phyloP scores from a whole-genome alignment of 192 early-diverging fungal genomes.

The Rhizophagus clarus region DNA sequence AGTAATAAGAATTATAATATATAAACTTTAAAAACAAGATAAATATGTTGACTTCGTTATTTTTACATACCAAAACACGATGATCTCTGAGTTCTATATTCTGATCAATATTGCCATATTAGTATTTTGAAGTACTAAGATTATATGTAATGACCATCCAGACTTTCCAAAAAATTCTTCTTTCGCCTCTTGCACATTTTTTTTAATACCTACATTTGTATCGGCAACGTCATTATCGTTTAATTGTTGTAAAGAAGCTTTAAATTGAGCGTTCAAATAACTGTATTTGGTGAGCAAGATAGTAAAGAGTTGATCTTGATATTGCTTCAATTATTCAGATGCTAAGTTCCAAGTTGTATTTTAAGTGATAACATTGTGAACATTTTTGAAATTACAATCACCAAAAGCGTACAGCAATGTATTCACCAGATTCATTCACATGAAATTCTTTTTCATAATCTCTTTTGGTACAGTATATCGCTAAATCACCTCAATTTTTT shows the following conservation, averaged over 20 bases:
- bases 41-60: not conserved
- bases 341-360: not conserved
- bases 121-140: not conserved
- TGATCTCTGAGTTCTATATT: not conserved
- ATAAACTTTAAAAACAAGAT: not conserved
- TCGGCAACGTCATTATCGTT: not conserved
- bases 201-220: not conserved
- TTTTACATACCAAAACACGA: not conserved
- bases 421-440: not conserved
- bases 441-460: not conserved
- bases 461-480: not conserved
- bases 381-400: not conserved
- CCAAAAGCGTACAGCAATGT: not conserved
- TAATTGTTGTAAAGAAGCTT: not conserved
- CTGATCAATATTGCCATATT: not conserved
- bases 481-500: not conserved
- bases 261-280: slow-evolving; percentile 2
- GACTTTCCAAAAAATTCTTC: not conserved
- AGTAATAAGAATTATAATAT: not conserved
- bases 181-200: not conserved
- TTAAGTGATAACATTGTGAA: not conserved
- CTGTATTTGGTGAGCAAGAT: too few relatives aligned
- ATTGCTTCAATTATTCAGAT: not conserved
- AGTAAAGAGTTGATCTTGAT: slow-evolving; percentile 1
- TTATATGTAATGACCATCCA: not conserved